Percentiles rank a stretch among this genome's conserved stretches.
phyloP scores from a whole-genome alignment of 768 basidiomycete species.

The Termitomyces sp. region DNA sequence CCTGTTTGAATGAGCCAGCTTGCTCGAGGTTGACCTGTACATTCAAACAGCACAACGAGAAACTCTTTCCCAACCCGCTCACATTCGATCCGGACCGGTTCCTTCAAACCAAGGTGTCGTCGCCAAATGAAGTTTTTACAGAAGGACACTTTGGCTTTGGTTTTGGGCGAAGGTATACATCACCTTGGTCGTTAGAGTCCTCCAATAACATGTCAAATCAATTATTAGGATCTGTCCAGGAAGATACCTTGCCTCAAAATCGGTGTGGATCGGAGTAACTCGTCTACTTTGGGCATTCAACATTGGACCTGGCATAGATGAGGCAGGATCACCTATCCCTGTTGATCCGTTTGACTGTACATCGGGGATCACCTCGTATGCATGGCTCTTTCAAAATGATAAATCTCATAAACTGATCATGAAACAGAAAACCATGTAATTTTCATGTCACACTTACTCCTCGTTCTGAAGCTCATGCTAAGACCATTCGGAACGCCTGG shows the following conservation, averaged over 20 bases:
- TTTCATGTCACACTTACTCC: no score
- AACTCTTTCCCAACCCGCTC: neutral
- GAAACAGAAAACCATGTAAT: no score
- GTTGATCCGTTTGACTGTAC: constrained; percentile 2
- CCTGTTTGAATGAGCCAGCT: neutral
- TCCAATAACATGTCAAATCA: no score
- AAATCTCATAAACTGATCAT: no score
- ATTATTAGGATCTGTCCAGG: neutral
- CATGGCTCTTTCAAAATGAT: neutral
- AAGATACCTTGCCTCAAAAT: constrained; percentile 4
- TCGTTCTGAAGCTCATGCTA: no score
- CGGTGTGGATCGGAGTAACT: constrained; percentile 4
- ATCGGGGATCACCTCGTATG: constrained; percentile 2
- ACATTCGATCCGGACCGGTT: neutral
- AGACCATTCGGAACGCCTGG: no score
- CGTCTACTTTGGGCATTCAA: constrained; percentile 6
- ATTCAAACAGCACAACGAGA: constrained; percentile 1
- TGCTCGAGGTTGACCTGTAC: neutral
- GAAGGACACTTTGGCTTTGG: constrained; percentile 1
- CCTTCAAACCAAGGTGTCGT: neutral
- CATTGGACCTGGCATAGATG: constrained; percentile 2
- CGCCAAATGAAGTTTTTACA: neutral
- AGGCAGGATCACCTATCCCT: neutral
- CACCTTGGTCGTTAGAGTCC: no score
- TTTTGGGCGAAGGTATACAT: neutral